Evolutionary conservation across 352 stramenopile genomes (phyloP), one percentile per base, ranked within the genome.

Genomic region (Saprolegnia parasitica): DNA sequence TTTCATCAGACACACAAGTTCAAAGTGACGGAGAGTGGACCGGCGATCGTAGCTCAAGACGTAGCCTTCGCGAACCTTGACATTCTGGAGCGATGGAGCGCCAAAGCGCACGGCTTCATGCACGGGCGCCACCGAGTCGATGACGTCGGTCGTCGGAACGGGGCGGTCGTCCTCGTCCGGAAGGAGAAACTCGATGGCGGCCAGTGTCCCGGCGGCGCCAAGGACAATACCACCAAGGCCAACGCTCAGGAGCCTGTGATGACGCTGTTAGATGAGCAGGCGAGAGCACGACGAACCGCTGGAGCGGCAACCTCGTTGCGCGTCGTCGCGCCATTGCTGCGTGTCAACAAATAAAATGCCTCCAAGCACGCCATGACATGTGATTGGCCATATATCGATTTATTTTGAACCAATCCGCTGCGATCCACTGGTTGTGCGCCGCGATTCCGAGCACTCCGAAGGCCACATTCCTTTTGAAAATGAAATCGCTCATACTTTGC

Each of bases 1-100:
- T 29, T 55, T 55, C 47, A 29, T 26, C 24, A 52, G 52, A 18
- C 23, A 66, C 0, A 35, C 10, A 11, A 50, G 18, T 42, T 35
- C 29, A 5, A 35, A 35, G 29, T 5, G 29, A 50, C n/a, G 6
- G 18, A 47, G 11, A 8, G 46, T 42, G 4, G 63, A 91, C 86
- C 86, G 81, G 62, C 87, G 88, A 75, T 96, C 87, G 70, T 93
- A 96, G 8, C 84, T 87, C 24, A 91, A 79, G 49, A 93, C 83
- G 76, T 95, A 96, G 54, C 86, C 88, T 0, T 82, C 80, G 20
- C 84, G 84, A 35, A 90, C 79, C 45, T 84, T 80, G 37, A 95
- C 78, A 57, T 93, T 93, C 24, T 72, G 71, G 52, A 76, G 73
- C 2, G 86, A 95, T 5, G 86, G 86, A 1, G 75, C 76, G 37